Evolutionary conservation across 1,284 basidiomycete species (phyloP).

Genomic region (Phellopilus nigrolimitatus): DNA sequence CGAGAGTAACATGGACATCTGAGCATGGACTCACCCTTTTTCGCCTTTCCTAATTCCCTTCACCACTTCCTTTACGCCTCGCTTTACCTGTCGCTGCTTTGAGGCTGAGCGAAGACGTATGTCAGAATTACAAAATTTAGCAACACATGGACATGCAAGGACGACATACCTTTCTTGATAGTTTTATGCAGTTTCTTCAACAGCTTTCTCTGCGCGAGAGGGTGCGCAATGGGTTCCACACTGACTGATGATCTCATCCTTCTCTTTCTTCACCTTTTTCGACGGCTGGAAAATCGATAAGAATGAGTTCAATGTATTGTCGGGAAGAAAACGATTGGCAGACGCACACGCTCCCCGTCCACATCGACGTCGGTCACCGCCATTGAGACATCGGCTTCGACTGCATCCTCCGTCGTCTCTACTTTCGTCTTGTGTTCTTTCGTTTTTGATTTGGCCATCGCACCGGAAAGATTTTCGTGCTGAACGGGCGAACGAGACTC

Average conservation of each 20-base stretch:
- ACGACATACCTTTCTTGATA: slow-evolving; percentile 76
- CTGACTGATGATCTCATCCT: slow-evolving; percentile 66
- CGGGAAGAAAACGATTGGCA: not conserved
- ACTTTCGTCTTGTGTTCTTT: slow-evolving; percentile 54
- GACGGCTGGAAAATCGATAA: slow-evolving; percentile 35
- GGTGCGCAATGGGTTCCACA: slow-evolving; percentile 82
- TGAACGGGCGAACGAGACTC: too few species aligned
- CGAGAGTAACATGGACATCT: slow-evolving; percentile 1
- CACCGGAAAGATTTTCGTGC: not conserved
- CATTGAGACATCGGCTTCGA: slow-evolving; percentile 25
- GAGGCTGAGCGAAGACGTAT: slow-evolving; percentile 51
- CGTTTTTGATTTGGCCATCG: slow-evolving; percentile 65
- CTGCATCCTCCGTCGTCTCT: slow-evolving; percentile 35
- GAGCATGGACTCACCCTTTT: slow-evolving; percentile 65
- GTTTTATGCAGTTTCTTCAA: slow-evolving; percentile 90
- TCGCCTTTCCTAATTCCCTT: slow-evolving; percentile 95
- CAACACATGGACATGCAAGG: slow-evolving; percentile 13
- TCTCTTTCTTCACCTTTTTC: slow-evolving; percentile 53
- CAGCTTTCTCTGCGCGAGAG: slow-evolving; percentile 87
- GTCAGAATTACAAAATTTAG: slow-evolving; percentile 2
- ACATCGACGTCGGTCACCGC: slow-evolving; percentile 47
- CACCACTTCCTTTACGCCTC: slow-evolving; percentile 95
- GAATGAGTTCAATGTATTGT: not conserved
- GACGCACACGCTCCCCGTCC: slow-evolving; percentile 33
- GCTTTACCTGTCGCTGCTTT: slow-evolving; percentile 87